Base-by-base conservation (phyloP, 371 early-diverging fungal genomes). In the Cokeromyces recurvatus region DNA sequence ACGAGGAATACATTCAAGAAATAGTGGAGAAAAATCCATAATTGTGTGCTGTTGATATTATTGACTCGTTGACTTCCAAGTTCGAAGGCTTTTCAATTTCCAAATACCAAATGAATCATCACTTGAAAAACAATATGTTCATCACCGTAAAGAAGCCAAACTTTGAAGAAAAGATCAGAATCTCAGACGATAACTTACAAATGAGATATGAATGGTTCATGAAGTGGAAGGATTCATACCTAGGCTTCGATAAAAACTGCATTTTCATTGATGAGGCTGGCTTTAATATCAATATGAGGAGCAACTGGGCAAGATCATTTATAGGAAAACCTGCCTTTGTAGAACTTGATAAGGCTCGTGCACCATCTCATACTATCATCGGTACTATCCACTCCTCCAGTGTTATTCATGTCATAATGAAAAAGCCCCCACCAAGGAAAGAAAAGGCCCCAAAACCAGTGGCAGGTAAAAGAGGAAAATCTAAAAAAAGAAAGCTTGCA, bases 181-280 rank as follows among this genome's bases (percentile, higher is more conserved):
- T 43, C 32, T 35, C 46, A 12, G 48, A n/a, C 9, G 36, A 19
- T 3, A 32, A 31, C 19, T 29, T 48, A 23, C 24, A 47, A 29
- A 52, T 24, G 24, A 44, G 52, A 52, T 52, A 39, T 20, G 52
- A 52, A 39, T 52, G 44, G 52, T 52, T 45, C 31, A 52, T 52
- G 46, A 44, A n/a, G 14, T 34, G 35, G n/a, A 34, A 34, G 15
- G 22, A 34, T 20, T 39, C 47, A 32, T 41, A 47, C 38, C 14
- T 53, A 17, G 42, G 44, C 19, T 51, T 53, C 34, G 36, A 23
- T 23, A 53, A 54, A 35, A 47, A 54, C 38, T 53, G 37, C 47
- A 27, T 53, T 14, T 46, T 53, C 32, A 53, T 53, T 16, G 53
- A 53, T 29, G 42, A 53, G 34, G 46, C 46, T 25, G 53, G 53